Percentiles rank a stretch among this genome's conserved stretches.
phyloP scores from a whole-genome alignment of 129 eudicot genomes.

The Silybum marianum region DNA sequence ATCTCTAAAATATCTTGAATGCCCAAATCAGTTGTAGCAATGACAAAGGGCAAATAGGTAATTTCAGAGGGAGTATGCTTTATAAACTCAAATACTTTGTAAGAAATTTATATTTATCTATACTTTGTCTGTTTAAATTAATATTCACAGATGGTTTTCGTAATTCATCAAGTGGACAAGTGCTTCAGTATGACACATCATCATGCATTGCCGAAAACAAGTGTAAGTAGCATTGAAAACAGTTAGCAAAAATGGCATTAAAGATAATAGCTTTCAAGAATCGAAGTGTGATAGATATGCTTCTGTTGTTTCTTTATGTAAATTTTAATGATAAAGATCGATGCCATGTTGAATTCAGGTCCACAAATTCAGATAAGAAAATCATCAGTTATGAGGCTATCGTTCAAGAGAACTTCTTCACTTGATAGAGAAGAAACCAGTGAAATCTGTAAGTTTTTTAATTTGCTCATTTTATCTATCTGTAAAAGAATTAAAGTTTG shows the following conservation, averaged over 20 bases:
- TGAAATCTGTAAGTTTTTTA: conserved; percentile 42
- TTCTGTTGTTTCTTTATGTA: conserved; percentile 38
- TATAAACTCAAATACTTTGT: background rate
- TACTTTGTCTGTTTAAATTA: background rate
- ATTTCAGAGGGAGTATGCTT: background rate
- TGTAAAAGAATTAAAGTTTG: background rate
- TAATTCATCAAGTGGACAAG: conserved; percentile 52
- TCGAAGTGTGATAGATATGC: conserved; percentile 14
- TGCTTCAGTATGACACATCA: conserved; percentile 51
- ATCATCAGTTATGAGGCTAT: conserved; percentile 65
- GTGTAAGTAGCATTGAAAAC: conserved; percentile 19
- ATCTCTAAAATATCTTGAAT: background rate
- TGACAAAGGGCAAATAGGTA: background rate
- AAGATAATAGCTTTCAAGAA: too few relatives aligned
- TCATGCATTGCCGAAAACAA: conserved; percentile 41
- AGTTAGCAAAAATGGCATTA: background rate
- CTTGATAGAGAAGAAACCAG: conserved; percentile 59
- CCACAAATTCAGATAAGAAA: conserved; percentile 52
- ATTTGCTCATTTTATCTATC: background rate
- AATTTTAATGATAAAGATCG: conserved; percentile 55
- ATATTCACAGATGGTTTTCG: conserved; percentile 27
- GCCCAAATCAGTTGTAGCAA: background rate
- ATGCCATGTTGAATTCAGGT: conserved; percentile 19
- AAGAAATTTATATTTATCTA: background rate
- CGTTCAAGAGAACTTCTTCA: conserved; percentile 61